phyloP scores from a whole-genome alignment of 2,329 filamentous ascomycete genomes.

The Microdochium bolleyi region DNA sequence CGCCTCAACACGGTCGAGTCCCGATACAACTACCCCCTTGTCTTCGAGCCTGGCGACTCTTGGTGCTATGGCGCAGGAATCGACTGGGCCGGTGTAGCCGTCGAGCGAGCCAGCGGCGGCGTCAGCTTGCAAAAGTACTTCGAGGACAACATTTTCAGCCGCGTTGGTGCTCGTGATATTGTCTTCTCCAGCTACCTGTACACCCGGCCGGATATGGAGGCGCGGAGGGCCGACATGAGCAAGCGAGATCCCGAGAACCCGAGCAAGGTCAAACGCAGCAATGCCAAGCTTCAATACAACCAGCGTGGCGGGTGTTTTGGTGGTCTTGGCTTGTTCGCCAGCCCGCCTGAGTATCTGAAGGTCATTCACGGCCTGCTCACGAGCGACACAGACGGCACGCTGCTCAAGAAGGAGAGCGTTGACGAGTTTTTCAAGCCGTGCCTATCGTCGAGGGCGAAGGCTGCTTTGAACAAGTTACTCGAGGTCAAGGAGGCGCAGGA shows the following conservation, averaged over 20 bases:
- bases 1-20: constrained; percentile 11
- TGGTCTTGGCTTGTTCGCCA: constrained; percentile 9
- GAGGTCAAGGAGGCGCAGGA: constrained; percentile 5
- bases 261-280: constrained; percentile 5
- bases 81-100: constrained; percentile 29
- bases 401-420: constrained; percentile 3
- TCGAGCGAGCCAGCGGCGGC: constrained; percentile 9
- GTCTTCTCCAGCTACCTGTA: constrained; percentile 9
- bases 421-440: constrained; percentile 12
- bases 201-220: constrained; percentile 7
- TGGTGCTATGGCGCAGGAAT: constrained; percentile 33
- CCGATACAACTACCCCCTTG: constrained; percentile 25
- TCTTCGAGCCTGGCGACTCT: constrained; percentile 32
- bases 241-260: constrained; percentile 9
- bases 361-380: constrained; percentile 8
- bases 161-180: constrained; percentile 7
- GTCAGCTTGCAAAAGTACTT: constrained; percentile 8
- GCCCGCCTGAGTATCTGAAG: constrained; percentile 8
- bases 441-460: constrained; percentile 7
- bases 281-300: constrained; percentile 8
- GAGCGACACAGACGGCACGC: constrained; percentile 4
- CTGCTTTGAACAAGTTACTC: constrained; percentile 5
- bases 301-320: constrained; percentile 11
- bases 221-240: constrained; percentile 9
- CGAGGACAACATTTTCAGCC: constrained; percentile 9